These are phyloP conservation scores for Pelargonium citronellum DNA, from an alignment of 441 rosid genomes.

Conservation along the genomic window DNA sequence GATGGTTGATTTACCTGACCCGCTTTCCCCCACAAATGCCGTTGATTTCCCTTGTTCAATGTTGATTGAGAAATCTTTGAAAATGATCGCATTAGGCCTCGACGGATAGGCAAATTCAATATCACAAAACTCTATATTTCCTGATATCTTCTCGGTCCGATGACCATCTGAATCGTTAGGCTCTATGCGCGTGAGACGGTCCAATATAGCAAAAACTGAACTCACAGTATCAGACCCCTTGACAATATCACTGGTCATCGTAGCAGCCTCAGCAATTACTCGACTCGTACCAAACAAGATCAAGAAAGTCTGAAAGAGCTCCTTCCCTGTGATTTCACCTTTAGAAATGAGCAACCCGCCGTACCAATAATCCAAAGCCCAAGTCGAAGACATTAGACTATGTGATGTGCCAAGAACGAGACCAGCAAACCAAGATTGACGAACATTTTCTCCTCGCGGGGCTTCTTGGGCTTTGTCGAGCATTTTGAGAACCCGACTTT, in stretches of 20 bases:
- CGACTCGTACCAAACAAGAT: conserved; percentile 21
- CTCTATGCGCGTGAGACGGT: conserved; percentile 15
- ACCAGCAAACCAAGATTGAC: conserved; percentile 19
- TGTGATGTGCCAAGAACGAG: conserved; percentile 7
- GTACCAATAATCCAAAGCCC: conserved; percentile 12
- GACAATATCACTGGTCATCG: conserved; percentile 23
- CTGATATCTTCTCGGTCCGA: conserved; percentile 15
- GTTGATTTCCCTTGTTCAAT: conserved; percentile 18
- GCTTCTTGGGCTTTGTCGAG: conserved; percentile 5
- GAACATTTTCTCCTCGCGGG: conserved; percentile 12
- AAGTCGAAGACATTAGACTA: background rate
- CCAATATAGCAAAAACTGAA: conserved; percentile 13
- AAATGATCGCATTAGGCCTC: conserved; percentile 18
- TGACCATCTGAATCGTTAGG: conserved; percentile 12
- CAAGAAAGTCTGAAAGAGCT: conserved; percentile 20
- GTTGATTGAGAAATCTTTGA: conserved; percentile 13
- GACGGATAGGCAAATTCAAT: conserved; percentile 23
- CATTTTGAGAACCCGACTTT: conserved; percentile 5
- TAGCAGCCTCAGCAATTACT: conserved; percentile 23
- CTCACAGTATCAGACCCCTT: conserved; percentile 19
- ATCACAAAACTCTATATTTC: conserved; percentile 16
- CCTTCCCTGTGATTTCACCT: conserved; percentile 8
- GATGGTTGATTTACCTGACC: conserved; percentile 29
- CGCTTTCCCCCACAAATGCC: conserved; percentile 29
- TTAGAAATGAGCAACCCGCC: conserved; percentile 12